phyloP scores from a whole-genome alignment of 1,284 basidiomycete genomes.

The Megacollybia platyphylla region DNA sequence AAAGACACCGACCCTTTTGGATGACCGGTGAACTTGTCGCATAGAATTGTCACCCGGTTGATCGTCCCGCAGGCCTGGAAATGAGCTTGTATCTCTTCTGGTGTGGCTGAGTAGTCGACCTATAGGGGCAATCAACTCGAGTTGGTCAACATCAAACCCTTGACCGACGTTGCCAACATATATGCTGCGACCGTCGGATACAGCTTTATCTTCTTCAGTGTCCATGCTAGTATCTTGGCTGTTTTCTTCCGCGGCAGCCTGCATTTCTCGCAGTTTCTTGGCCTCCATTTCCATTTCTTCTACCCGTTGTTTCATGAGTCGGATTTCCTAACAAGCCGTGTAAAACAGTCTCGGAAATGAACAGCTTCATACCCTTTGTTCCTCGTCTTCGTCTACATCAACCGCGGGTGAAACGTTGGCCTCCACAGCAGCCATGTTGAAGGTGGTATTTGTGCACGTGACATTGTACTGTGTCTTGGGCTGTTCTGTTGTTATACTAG shows the following conservation, averaged over 20 bases:
- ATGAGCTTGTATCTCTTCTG: slow-evolving; percentile 96
- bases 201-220: slow-evolving; percentile 64
- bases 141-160: slow-evolving; percentile 3
- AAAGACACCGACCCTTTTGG: slow-evolving; percentile 80
- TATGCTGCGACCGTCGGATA: slow-evolving; percentile 80
- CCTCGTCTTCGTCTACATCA: not conserved
- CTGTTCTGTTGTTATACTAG: too few species aligned
- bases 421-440: too few species aligned
- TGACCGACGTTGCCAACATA: slow-evolving; percentile 91
- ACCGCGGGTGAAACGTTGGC: not conserved
- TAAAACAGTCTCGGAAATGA: not conserved
- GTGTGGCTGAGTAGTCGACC: slow-evolving; percentile 97
- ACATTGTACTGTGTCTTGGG: too few species aligned
- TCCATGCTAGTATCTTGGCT: slow-evolving; percentile 43
- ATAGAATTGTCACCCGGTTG: slow-evolving; percentile 97
- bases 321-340: slow-evolving; percentile 45
- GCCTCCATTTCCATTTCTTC: slow-evolving; percentile 91
- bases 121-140: slow-evolving; percentile 19
- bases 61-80: slow-evolving; percentile 98
- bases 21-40: slow-evolving; percentile 99
- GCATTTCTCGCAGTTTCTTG: slow-evolving; percentile 80
- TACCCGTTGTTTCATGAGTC: slow-evolving; percentile 85
- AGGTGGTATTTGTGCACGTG: too few species aligned
- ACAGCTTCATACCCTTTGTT: not conserved
- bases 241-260: slow-evolving; percentile 72